phyloP scores from a whole-genome alignment of 495 filamentous ascomycete genomes.

The Parachaetomium inaequale region DNA sequence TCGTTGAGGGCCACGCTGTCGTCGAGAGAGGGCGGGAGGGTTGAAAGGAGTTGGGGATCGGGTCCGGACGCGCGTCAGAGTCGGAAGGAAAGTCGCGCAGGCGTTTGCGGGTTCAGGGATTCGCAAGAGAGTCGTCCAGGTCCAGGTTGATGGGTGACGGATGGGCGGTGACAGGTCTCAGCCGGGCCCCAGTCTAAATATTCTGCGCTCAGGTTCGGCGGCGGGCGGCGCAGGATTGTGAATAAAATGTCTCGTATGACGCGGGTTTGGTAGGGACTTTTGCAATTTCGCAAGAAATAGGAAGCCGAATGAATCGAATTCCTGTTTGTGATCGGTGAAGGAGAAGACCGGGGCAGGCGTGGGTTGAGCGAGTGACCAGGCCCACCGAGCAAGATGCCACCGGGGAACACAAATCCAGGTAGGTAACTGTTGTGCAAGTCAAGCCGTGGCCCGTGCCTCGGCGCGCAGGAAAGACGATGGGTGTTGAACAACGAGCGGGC shows the following conservation, averaged over 20 bases:
- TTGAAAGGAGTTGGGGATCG: conserved; percentile 6
- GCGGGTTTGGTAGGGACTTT: conserved; percentile 21
- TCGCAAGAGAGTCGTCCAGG: conserved; percentile 5
- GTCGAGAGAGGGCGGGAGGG: conserved; percentile 20
- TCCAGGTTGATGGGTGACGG: conserved; percentile 16
- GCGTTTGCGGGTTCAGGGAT: neutral
- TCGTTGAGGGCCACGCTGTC: conserved; percentile 7
- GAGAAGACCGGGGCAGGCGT: conserved; percentile 20
- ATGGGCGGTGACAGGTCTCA: conserved; percentile 26
- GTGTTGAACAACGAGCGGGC: conserved; percentile 42
- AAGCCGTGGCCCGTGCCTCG: conserved; percentile 36
- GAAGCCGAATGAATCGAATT: conserved; percentile 18
- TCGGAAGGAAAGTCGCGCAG: conserved; percentile 21
- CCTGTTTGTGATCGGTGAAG: conserved; percentile 27
- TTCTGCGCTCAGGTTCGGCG: conserved; percentile 37
- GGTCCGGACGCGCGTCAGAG: neutral
- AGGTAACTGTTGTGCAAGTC: conserved; percentile 29
- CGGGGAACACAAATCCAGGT: conserved; percentile 29
- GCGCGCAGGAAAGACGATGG: conserved; percentile 23
- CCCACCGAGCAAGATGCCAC: conserved; percentile 27
- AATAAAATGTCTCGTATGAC: conserved; percentile 50
- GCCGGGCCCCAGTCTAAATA: conserved; percentile 31
- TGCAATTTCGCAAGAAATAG: conserved; percentile 34
- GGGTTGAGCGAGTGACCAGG: conserved; percentile 26
- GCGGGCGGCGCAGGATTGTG: conserved; percentile 34